phyloP scores from a whole-genome alignment of 2,329 filamentous ascomycete genomes.

The Trichothecium sympodiale region DNA sequence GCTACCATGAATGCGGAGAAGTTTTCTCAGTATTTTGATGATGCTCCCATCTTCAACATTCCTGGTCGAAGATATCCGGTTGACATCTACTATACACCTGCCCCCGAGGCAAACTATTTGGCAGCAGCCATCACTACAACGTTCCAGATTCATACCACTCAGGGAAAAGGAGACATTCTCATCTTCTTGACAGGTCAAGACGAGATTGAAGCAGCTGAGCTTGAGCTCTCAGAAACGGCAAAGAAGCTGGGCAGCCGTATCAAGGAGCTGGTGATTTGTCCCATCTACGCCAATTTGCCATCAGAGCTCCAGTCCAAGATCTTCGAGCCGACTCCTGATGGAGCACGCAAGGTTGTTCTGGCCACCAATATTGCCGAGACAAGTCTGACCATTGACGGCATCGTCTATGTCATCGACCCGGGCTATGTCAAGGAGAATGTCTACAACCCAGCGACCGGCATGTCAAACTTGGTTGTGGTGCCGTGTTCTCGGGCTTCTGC shows the following conservation, averaged over 20 bases:
- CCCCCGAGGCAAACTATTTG: constrained; percentile 89
- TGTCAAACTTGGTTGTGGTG: constrained; percentile 84
- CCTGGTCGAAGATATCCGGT: constrained; percentile 83
- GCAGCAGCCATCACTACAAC: constrained; percentile 84
- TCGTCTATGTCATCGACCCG: constrained; percentile 90
- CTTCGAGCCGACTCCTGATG: constrained; percentile 82
- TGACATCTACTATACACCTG: constrained; percentile 80
- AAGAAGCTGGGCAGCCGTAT: constrained; percentile 77
- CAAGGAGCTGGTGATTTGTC: constrained; percentile 79
- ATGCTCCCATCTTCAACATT: constrained; percentile 89
- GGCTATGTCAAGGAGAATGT: constrained; percentile 94
- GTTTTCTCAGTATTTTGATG: constrained; percentile 84
- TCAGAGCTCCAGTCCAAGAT: constrained; percentile 87
- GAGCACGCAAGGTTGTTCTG: constrained; percentile 80
- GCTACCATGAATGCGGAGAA: constrained; percentile 92
- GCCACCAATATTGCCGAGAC: constrained; percentile 98
- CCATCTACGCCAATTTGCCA: constrained; percentile 88
- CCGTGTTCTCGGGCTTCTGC: constrained; percentile 87
- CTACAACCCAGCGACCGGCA: constrained; percentile 82
- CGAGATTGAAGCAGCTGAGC: constrained; percentile 83
- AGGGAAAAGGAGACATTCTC: constrained; percentile 77
- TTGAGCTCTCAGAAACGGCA: constrained; percentile 74
- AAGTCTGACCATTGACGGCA: constrained; percentile 87
- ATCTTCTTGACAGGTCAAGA: constrained; percentile 95
- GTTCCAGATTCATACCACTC: constrained; percentile 88